Evolutionary conservation across 192 early-diverging fungal genomes (phyloP).

Genomic region (Phlyctochytrium planicorne): DNA sequence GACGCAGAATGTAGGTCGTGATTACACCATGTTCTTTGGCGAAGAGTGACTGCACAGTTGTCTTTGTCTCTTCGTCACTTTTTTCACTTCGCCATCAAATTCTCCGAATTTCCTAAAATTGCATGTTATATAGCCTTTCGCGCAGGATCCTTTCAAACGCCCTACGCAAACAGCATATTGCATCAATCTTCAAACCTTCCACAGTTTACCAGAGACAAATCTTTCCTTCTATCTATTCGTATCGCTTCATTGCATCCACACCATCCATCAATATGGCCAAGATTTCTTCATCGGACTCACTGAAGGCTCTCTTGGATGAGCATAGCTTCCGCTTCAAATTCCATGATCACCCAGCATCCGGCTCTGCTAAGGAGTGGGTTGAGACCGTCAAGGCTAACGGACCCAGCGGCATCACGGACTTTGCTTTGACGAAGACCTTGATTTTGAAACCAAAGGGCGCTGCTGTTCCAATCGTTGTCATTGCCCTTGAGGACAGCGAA

Average conservation of each 20-base stretch:
- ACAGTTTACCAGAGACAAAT: slow-evolving; percentile 1
- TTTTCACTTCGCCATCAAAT: background rate
- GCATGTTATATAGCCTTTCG: background rate
- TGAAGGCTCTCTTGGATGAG: background rate
- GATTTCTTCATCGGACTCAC: background rate
- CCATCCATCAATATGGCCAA: too few species aligned
- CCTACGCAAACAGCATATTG: background rate
- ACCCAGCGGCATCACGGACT: background rate
- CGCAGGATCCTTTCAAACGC: too few species aligned
- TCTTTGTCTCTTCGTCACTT: too few species aligned
- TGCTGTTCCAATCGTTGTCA: slow-evolving; percentile 60
- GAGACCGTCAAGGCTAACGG: slow-evolving; percentile 23
- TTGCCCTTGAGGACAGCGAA: slow-evolving; percentile 56
- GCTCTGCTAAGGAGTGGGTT: slow-evolving; percentile 59
- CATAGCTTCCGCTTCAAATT: slow-evolving; percentile 3
- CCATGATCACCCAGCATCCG: slow-evolving; percentile 8
- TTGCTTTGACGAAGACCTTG: slow-evolving; percentile 65
- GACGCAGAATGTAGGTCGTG: too few species aligned
- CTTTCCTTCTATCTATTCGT: too few species aligned
- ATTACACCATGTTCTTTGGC: too few species aligned
- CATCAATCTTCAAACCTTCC: background rate
- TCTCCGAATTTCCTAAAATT: background rate
- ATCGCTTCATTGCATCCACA: too few species aligned
- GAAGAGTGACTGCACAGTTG: too few species aligned
- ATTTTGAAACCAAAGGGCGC: slow-evolving; percentile 79